Percentiles rank a stretch among this genome's conserved stretches.
phyloP scores from a whole-genome alignment of 768 basidiomycete species.

The Psilocybe subaeruginosa region DNA sequence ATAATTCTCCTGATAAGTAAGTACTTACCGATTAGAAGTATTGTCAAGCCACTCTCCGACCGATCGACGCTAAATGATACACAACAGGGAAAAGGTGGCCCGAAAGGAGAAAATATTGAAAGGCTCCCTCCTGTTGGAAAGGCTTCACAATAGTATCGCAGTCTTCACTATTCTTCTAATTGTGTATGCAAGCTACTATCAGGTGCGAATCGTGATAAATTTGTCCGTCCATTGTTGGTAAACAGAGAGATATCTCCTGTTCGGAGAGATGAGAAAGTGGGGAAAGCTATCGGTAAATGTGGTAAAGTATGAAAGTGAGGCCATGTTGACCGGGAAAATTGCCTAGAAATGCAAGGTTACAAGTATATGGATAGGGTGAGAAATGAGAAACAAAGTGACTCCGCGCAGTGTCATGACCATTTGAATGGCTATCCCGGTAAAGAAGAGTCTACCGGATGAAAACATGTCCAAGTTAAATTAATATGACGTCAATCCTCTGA shows the following conservation, averaged over 20 bases:
- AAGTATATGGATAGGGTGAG: slow-evolving; percentile 13
- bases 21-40: too few species aligned
- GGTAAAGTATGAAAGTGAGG: slow-evolving; percentile 5
- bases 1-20: too few species aligned
- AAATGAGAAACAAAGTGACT: slow-evolving; percentile 1
- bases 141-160: neutral
- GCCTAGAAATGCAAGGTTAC: slow-evolving; percentile 13
- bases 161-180: neutral
- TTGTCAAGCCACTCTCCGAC: too few species aligned
- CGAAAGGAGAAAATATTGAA: too few species aligned
- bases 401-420: neutral
- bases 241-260: slow-evolving; percentile 3
- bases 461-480: slow-evolving; percentile 1
- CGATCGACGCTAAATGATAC: too few species aligned
- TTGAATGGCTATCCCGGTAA: slow-evolving; percentile 9
- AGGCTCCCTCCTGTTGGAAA: neutral
- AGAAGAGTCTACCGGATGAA: neutral
- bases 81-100: too few species aligned
- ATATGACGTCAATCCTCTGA: neutral
- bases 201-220: slow-evolving; percentile 2
- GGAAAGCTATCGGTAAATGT: neutral
- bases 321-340: neutral
- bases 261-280: neutral
- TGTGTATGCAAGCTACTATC: neutral
- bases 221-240: slow-evolving; percentile 14